Base-by-base conservation (phyloP, 495 filamentous ascomycete species). In the Aspergillus ostianus region DNA sequence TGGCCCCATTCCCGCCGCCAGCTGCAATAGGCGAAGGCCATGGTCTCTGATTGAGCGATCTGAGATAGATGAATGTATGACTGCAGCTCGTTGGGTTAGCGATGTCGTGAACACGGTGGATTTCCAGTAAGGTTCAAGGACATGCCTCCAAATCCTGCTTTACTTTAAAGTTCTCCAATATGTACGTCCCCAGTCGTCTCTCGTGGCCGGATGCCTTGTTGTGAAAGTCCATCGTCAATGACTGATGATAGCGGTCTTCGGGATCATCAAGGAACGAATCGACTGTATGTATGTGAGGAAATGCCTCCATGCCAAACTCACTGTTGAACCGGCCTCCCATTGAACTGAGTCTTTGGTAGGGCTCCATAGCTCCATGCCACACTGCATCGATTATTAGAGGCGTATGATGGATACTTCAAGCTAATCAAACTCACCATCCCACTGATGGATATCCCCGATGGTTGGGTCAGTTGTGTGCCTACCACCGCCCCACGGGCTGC, bases 391-490 rank as follows among this genome's bases (percentile, higher is more conserved):
- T 26, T 26, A 17, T 54, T 51, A 60, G 58, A 26, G 0, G 49
- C 15, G 27, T 12, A 45, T 4, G 26, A 10, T 7, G 1, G 6
- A 54, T 15, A 13, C 6, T 21, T 44, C 51, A n/a, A 52, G 9
- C 18, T 54, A 17, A 8, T 23, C 23, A 21, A 51, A 54, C 58
- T 18, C 55, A 55, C 58, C 27, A 65, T 93, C 91, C 91, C 91
- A 95, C 69, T 93, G 90, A 71, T 95, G 91, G 59, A 93, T 87
- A 68, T 95, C 91, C 48, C 91, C 91, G 13, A 91, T 82, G 0
- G 85, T 91, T 2, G 86, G 70, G 32, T 93, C 89, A 4, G 74
- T 80, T 4, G 85, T 89, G 58, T 82, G 75, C 55, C 82, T 79
- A 6, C 86, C 87, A 47, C 51, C 59, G 17, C 61, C 64, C 46